Base-by-base conservation (phyloP, 495 filamentous ascomycete genomes). In the Geopyxis carbonaria region DNA sequence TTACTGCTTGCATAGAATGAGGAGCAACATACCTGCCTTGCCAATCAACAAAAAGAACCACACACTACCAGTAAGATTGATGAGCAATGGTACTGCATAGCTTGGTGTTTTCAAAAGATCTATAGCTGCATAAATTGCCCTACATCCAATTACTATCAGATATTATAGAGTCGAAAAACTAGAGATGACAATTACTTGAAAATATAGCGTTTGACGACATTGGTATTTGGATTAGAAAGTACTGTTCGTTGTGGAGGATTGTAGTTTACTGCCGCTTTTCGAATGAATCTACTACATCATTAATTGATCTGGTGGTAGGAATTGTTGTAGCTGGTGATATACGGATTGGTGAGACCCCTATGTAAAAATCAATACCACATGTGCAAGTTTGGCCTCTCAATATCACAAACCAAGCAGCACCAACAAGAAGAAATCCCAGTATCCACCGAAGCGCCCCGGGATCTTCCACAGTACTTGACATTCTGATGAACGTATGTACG, bases 21-120 rank as follows among this genome's bases (percentile, higher is more conserved):
- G 33, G 49, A 25, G 10, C 38, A 41, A 70, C 75, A 45, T 60
- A 89, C 84, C 82, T 47, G 86, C 83, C 59, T 85, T 70, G 39
- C 89, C 89, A 64, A 97, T 81, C 45, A 97, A 62, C 48, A 94
- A 57, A 53, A 97, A 97, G 51, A 97, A 97, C 89, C 89, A 97
- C 45, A 97, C 68, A 51, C 82, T 92, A 42, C 89, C 89, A 23
- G 89, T 93, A 48, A 94, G 58, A 53, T 97, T 97, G 20, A 93
- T 64, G 35, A 93, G 60, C 49, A 97, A 56, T 19, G 87, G 87
- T 24, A 92, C 55, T 8, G 82, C 78, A 59, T 97, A 97, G 19
- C 69, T 69, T 32, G 84, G 84, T 41, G 78, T 84, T 31, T 68
- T 61, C 8, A 95, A 59, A 49, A 94, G 59, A 57, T 92, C 89